Evolutionary conservation across 2,329 filamentous ascomycete species (phyloP).

Genomic region (Proliferodiscus dingleyae): DNA sequence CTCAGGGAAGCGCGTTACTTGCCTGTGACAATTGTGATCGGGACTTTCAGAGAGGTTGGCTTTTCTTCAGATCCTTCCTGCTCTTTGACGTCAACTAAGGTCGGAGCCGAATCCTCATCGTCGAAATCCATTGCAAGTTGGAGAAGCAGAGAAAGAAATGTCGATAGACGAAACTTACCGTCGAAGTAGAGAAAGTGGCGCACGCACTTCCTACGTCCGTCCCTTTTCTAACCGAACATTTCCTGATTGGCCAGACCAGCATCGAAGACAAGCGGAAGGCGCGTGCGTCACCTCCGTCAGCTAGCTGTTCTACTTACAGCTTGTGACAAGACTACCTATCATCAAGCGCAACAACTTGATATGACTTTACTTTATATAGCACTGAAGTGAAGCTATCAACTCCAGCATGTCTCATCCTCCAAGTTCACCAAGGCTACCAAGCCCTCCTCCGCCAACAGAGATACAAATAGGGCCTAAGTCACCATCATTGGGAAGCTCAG

Average conservation of each 20-base stretch:
- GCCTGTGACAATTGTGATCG: slow-evolving; percentile 82
- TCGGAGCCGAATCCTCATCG: slow-evolving; percentile 60
- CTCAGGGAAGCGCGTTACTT: slow-evolving; percentile 19
- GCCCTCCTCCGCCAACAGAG: slow-evolving; percentile 89
- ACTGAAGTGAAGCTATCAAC: slow-evolving; percentile 2
- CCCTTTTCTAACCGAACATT: neutral
- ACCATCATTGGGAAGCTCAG: slow-evolving; percentile 57
- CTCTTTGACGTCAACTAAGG: slow-evolving; percentile 49
- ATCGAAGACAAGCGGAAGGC: neutral
- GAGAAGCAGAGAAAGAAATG: no score
- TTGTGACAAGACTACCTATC: neutral
- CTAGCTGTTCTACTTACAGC: neutral
- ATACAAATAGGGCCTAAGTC: slow-evolving; percentile 84
- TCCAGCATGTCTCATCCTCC: slow-evolving; percentile 54
- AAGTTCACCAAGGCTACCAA: slow-evolving; percentile 87
- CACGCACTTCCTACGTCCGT: no score
- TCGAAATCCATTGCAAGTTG: slow-evolving; percentile 52
- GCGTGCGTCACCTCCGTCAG: neutral
- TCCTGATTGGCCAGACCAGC: slow-evolving; percentile 2
- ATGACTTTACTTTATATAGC: slow-evolving; percentile 2
- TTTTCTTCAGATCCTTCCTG: slow-evolving; percentile 40
- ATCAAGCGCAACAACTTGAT: neutral
- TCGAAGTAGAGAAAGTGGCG: no score
- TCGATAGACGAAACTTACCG: no score
- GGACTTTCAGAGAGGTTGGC: slow-evolving; percentile 58